Base-by-base conservation (phyloP, 805 yeast species). In the Kazachstania africana region DNA sequence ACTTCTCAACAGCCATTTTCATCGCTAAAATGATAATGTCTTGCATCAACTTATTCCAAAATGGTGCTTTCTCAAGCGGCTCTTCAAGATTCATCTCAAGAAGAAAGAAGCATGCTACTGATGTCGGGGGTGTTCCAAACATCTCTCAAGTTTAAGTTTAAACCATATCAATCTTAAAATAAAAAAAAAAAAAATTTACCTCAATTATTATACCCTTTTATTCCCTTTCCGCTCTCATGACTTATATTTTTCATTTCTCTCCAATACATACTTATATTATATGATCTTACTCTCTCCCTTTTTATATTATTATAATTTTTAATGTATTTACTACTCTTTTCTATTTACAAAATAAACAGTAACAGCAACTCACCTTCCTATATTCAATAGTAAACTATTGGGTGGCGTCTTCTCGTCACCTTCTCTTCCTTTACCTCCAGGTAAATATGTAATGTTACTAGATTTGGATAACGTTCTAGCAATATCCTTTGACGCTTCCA, bases 401-500 rank as follows among this genome's bases (percentile, higher is more conserved):
- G 57, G 61, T n/a, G n/a, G n/a, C n/a, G n/a, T 45, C 40, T 59
- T 25, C 40, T 19, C 53, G 10, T 56, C 52, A 20, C 57, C 59
- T 24, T 39, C 36, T 8, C 59, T 61, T 13, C 18, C 24, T 19
- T 24, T 16, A 19, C 19, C 43, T 36, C 68, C 52, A 37, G 98
- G 98, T 53, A 88, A 70, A 57, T 88, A 88, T 8, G 95, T 80
- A 33, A 88, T 79, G 54, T 87, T 88, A 10, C 83, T 71, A 31
- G 94, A 78, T 36, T 65, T 59, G 16, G 95, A 83, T 53, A 91
- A 68, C 10, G 95, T 84, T 35, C 67, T 63, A 8, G 98, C 98
- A 58, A 91, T 91, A 41, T 87, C 96, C 64, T 83, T 85, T 21
- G 95, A 81, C 1, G 98, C 96, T 56, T 91, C 98, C 45, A 91